phyloP scores from a whole-genome alignment of 345 rosid species.

The Jatropha curcas region DNA sequence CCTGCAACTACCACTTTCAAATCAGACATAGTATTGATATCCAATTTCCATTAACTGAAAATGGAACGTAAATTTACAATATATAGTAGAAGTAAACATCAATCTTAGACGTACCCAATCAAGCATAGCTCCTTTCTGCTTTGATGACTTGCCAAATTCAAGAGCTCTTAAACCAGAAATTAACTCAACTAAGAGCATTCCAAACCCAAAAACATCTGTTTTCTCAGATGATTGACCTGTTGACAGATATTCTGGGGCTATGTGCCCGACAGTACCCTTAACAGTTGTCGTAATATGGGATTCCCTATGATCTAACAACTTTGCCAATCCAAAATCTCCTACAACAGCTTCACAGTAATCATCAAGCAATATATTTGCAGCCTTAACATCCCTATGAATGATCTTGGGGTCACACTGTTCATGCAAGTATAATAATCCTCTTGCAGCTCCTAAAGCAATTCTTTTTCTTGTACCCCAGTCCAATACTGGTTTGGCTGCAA shows the following conservation, averaged over 20 bases:
- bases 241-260: constrained; percentile 92
- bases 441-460: constrained; percentile 87
- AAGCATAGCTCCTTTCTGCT: constrained; percentile 85
- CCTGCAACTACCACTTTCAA: constrained; percentile 42
- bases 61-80: no score
- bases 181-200: constrained; percentile 81
- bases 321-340: constrained; percentile 95
- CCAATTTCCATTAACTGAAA: background rate
- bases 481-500: constrained; percentile 71
- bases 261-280: constrained; percentile 95
- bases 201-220: constrained; percentile 95
- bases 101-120: constrained; percentile 68
- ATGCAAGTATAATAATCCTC: constrained; percentile 89
- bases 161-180: constrained; percentile 84
- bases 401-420: constrained; percentile 98
- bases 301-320: constrained; percentile 81
- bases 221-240: constrained; percentile 96
- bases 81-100: constrained; percentile 2
- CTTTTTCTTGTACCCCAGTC: constrained; percentile 93
- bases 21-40: background rate
- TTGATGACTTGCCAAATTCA: constrained; percentile 74
- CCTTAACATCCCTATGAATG: constrained; percentile 94
- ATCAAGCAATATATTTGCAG: constrained; percentile 90
- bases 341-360: constrained; percentile 84
- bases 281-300: constrained; percentile 95